Base-by-base conservation (phyloP, 2,329 filamentous ascomycete species). In the Exophiala mesophila region DNA sequence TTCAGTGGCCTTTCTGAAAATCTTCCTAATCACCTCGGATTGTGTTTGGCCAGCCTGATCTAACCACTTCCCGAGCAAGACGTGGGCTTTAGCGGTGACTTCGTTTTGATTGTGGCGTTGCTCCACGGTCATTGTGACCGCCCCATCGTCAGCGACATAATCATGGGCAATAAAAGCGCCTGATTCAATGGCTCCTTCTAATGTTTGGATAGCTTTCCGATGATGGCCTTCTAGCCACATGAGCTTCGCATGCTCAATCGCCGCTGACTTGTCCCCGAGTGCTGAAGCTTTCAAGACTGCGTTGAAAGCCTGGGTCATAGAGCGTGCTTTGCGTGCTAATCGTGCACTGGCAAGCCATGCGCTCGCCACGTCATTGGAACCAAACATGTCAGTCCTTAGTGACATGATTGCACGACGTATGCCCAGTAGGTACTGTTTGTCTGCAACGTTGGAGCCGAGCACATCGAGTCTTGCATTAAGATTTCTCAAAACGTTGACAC, bases 51-150 rank as follows among this genome's bases (percentile, higher is more conserved):
- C 92, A n/a, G 90, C 86, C 42, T 77, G 82, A 59, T 97, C 94
- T 19, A 96, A 81, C 94, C 94, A 99, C 62, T 96, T 97, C 9
- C 92, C 92, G 18, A 96, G 77, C 24, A 97, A 73, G 6, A 99
- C 73, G 59, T 94, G 82, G 17, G 92, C 89, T 61, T 88, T 65
- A n/a, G 70, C 68, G 29, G 61, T 65, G 29, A 71, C 60, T 45
- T 67, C 68, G 50, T 80, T 80, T 50, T 77, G 70, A 45, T 69
- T 62, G 47, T 70, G 64, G 31, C 67, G 62, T 48, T 59, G 63
- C 30, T 63, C 63, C 13, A 62, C 62, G 20, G 62, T 63, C 31
- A 64, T 64, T 13, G 59, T 59, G 20, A 63, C 58, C 35, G 62
- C 55, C 17, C 60, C 54, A 20, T 47, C 60, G 34, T 68, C 64